These are phyloP conservation scores for Lactifluus volemus DNA, from an alignment of 768 basidiomycete genomes.

Conservation along the genomic window DNA sequence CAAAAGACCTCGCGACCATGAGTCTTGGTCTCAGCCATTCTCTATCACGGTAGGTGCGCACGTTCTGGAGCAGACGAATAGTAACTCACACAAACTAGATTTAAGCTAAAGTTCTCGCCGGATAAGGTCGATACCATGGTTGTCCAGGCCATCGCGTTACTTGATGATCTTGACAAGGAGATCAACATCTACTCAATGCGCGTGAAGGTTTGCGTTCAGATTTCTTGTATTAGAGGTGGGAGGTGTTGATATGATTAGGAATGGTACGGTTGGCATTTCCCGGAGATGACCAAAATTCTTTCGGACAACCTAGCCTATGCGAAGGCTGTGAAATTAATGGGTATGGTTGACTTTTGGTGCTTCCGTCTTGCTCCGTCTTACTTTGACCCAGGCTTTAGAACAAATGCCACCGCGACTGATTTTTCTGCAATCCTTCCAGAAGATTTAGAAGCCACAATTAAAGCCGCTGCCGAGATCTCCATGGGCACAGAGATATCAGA, in stretches of 20 bases:
- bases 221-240: not conserved
- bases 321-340: conserved; percentile 88
- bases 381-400: conserved; percentile 68
- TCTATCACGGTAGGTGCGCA: conserved; percentile 64
- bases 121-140: conserved; percentile 99
- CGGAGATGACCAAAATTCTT: conserved; percentile 98
- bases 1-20: conserved; percentile 95
- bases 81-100: conserved; percentile 38
- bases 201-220: conserved; percentile 59
- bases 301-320: conserved; percentile 96
- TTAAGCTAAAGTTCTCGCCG: conserved; percentile 99
- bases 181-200: conserved; percentile 99
- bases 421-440: conserved; percentile 91
- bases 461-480: conserved; percentile 93
- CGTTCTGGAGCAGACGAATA: not conserved
- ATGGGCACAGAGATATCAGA: conserved; percentile 99
- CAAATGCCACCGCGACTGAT: conserved; percentile 79
- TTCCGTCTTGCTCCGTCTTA: not conserved
- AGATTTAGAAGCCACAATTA: conserved; percentile 91
- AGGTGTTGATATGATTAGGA: conserved; percentile 48
- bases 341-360: conserved; percentile 30
- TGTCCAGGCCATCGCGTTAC: conserved; percentile 93
- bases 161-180: conserved; percentile 99
- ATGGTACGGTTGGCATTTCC: conserved; percentile 99
- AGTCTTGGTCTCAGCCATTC: conserved; percentile 96